phyloP scores from a whole-genome alignment of 2,329 filamentous ascomycete genomes.

The Talaromyces sp. region DNA sequence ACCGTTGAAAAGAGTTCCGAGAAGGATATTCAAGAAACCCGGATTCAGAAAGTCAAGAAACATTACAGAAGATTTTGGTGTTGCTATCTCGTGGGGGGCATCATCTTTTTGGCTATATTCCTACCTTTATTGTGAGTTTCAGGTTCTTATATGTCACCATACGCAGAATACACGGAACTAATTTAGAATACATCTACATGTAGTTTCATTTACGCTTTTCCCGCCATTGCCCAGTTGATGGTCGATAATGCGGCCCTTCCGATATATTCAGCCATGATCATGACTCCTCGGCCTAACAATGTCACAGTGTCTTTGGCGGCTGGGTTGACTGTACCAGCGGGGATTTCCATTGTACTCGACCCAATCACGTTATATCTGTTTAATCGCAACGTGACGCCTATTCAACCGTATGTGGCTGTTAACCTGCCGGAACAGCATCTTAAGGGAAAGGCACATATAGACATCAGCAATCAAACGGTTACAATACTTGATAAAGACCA shows the following conservation, averaged over 20 bases:
- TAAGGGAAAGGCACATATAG: slow-evolving; percentile 14
- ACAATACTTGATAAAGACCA: not conserved
- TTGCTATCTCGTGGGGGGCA: slow-evolving; percentile 38
- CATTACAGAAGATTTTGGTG: slow-evolving; percentile 43
- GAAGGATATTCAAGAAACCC: not conserved
- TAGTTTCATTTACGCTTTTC: slow-evolving; percentile 45
- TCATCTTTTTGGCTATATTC: slow-evolving; percentile 42
- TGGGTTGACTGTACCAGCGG: slow-evolving; percentile 16
- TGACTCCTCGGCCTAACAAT: slow-evolving; percentile 16
- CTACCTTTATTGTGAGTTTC: slow-evolving; percentile 42
- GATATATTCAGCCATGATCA: slow-evolving; percentile 21
- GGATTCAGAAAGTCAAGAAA: slow-evolving; percentile 31
- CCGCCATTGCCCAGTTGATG: slow-evolving; percentile 42
- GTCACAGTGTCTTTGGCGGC: slow-evolving; percentile 16
- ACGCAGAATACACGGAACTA: not conserved
- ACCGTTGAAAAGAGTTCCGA: not conserved
- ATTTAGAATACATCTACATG: too few species aligned
- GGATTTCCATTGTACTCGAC: slow-evolving; percentile 16
- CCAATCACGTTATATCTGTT: slow-evolving; percentile 14
- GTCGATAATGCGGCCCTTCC: slow-evolving; percentile 39
- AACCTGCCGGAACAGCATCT: slow-evolving; percentile 16
- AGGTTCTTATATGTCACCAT: not conserved
- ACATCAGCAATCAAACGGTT: not conserved
- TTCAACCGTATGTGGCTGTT: slow-evolving; percentile 14
- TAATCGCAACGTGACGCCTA: slow-evolving; percentile 7